Evolutionary conservation across 257 asterid genomes (phyloP).

Genomic region (Solanum clarkiae): DNA sequence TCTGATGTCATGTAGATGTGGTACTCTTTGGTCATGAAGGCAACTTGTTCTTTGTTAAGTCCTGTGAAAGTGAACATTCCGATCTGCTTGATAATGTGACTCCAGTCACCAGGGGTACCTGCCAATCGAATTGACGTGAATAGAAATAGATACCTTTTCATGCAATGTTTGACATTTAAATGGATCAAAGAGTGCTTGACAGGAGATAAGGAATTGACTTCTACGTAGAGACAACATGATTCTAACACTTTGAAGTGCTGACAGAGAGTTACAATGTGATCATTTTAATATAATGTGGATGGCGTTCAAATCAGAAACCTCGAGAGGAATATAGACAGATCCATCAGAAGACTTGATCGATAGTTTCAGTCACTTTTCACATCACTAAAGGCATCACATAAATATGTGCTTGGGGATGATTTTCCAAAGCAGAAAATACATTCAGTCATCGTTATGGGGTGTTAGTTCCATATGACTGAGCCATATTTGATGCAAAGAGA

Average conservation of each 20-base stretch:
- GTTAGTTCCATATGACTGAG: not conserved
- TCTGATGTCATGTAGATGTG: slow-evolving; percentile 97
- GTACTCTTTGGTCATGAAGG: slow-evolving; percentile 79
- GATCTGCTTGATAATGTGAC: slow-evolving; percentile 93
- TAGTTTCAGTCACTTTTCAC: not conserved
- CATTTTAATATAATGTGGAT: not conserved
- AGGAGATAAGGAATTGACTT: not conserved
- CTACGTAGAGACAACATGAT: not conserved
- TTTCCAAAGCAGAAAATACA: not conserved
- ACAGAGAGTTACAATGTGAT: not conserved
- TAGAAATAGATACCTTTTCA: not conserved
- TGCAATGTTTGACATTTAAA: not conserved
- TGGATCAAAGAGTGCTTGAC: not conserved
- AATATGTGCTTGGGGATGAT: not conserved
- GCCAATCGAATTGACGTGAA: slow-evolving; percentile 4
- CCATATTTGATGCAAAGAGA: not conserved
- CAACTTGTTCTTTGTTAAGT: slow-evolving; percentile 64
- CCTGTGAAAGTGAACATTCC: slow-evolving; percentile 99
- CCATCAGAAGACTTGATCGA: not conserved
- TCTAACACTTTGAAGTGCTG: not conserved
- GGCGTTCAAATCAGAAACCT: not conserved
- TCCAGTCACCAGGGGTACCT: slow-evolving; percentile 99
- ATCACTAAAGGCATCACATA: not conserved
- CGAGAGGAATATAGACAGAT: not conserved
- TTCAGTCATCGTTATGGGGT: not conserved